A percentile compares a stretch with the other conserved stretches of the same genome.
Evolutionary conservation across 139 green algal genomes (phyloP).

Genomic region (Volvox africanus): DNA sequence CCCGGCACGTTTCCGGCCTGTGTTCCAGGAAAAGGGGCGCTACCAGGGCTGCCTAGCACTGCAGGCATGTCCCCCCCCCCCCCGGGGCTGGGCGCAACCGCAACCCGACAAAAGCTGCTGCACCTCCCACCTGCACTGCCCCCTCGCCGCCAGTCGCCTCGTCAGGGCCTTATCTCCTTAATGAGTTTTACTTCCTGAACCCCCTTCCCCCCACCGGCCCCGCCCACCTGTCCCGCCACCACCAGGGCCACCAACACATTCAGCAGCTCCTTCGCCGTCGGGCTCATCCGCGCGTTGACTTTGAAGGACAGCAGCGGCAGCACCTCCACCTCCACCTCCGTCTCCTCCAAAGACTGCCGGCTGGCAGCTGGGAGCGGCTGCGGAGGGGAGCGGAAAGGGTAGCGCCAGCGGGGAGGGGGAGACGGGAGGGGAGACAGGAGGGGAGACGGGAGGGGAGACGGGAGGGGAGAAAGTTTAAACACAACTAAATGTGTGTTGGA

Average conservation of each 20-base stretch:
- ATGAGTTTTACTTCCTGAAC: neutral
- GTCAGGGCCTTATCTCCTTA: no score
- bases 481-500: no score
- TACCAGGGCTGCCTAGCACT: no score
- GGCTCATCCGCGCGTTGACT: neutral
- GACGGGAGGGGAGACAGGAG: neutral
- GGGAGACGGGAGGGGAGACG: no score
- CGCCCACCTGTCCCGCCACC: constrained; percentile 32
- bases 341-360: neutral
- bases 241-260: constrained; percentile 29
- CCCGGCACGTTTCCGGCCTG: no score
- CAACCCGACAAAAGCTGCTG: neutral
- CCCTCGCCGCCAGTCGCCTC: no score
- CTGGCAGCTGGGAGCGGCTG: neutral
- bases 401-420: neutral
- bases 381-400: no score
- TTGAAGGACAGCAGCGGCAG: neutral
- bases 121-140: neutral
- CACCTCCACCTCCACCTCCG: constrained; percentile 37
- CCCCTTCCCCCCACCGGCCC: neutral
- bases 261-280: neutral
- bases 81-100: neutral
- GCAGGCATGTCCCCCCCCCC: no score
- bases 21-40: no score
- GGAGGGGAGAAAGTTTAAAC: no score